Evolutionary conservation across 306 rosid genomes (phyloP).

Genomic region (Castanea sativa): DNA sequence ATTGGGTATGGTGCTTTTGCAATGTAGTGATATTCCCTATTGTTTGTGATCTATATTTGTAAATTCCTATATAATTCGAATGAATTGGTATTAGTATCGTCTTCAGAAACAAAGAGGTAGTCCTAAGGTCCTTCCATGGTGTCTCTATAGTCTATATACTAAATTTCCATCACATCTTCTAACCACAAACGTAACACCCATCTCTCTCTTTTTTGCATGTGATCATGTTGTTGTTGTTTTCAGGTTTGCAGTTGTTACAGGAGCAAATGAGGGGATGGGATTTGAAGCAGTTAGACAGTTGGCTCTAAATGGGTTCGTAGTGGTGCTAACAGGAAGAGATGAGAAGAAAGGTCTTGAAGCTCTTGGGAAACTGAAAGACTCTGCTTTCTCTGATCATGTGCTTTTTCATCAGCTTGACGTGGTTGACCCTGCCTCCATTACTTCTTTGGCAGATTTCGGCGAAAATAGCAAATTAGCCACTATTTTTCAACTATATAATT

Average conservation of each 20-base stretch:
- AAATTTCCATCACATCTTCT: background rate
- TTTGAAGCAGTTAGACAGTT: constrained; percentile 28
- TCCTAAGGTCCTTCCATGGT: no score
- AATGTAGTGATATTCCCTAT: no score
- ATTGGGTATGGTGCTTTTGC: no score
- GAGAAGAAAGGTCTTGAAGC: constrained; percentile 38
- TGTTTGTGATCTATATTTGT: no score
- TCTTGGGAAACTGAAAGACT: constrained; percentile 17
- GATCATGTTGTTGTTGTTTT: background rate
- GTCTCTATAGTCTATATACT: background rate
- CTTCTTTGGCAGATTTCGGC: constrained; percentile 25
- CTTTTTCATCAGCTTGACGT: constrained; percentile 9
- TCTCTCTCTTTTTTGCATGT: background rate
- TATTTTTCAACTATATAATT: no score
- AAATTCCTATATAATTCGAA: no score
- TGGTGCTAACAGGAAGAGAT: constrained; percentile 38
- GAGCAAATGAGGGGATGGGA: constrained; percentile 40
- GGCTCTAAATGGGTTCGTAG: constrained; percentile 29
- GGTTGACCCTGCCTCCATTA: constrained; percentile 14
- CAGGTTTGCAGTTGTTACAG: constrained; percentile 22
- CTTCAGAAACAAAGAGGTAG: no score
- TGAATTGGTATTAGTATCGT: no score
- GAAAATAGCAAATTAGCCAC: no score
- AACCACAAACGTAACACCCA: background rate
- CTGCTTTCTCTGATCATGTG: background rate